A percentile compares a stretch with the other conserved stretches of the same genome.
phyloP scores from a whole-genome alignment of 805 yeast genomes.

The Schizosaccharomyces lindneri region DNA sequence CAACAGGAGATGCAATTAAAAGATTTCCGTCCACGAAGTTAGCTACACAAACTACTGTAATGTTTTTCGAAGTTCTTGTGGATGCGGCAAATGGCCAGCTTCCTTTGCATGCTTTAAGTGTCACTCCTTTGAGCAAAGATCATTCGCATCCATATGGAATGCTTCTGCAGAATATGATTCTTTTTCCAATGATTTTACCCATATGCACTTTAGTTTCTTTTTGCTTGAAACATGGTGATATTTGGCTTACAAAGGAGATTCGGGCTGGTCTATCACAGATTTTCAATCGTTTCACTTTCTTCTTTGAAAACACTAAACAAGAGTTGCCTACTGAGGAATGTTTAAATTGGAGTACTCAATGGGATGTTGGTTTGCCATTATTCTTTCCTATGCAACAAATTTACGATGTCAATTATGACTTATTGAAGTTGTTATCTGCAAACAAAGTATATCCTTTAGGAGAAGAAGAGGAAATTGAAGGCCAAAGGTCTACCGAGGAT shows the following conservation, averaged over 20 bases:
- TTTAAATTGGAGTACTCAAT: not conserved
- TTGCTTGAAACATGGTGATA: not conserved
- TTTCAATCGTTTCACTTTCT: not conserved
- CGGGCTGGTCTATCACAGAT: not conserved
- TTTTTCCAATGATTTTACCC: not conserved
- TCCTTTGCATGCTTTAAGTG: not conserved
- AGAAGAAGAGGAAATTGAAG: not conserved
- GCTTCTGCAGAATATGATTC: not conserved
- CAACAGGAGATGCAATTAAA: not conserved
- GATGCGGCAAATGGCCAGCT: not conserved
- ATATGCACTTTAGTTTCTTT: not conserved
- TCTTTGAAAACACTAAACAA: not conserved
- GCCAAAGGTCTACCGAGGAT: not conserved
- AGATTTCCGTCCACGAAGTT: not conserved
- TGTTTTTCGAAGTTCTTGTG: not conserved
- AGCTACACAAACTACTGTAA: not conserved
- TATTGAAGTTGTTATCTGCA: not conserved
- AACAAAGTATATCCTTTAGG: not conserved
- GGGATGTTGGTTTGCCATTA: not conserved
- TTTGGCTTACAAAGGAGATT: not conserved
- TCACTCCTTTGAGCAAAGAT: not conserved
- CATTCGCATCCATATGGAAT: not conserved
- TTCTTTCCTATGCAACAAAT: not conserved
- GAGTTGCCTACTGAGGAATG: not conserved
- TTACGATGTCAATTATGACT: not conserved